These are phyloP conservation scores for Ilyonectria mors-panacis DNA, from an alignment of 2,329 filamentous ascomycete species.

Conservation along the genomic window DNA sequence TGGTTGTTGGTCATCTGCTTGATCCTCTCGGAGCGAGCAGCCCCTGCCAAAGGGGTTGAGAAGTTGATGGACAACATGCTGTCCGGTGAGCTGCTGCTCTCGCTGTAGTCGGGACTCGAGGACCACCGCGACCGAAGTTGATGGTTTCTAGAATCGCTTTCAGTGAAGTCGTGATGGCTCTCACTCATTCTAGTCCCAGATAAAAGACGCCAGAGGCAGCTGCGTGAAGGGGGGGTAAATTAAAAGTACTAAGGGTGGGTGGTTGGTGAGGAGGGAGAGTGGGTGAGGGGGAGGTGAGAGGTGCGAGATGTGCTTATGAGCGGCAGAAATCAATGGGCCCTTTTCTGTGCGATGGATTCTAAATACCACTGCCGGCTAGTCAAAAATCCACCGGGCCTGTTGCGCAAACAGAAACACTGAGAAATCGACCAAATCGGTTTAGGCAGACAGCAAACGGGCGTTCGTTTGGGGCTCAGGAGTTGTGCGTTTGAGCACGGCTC, in stretches of 20 bases:
- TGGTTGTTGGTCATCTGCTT: constrained; percentile 58
- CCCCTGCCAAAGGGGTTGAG: constrained; percentile 55
- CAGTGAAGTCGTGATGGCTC: neutral
- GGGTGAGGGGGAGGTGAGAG: neutral
- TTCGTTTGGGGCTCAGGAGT: neutral
- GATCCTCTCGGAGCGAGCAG: constrained; percentile 54
- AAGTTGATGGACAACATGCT: constrained; percentile 58
- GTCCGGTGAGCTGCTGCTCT: neutral
- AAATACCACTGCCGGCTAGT: neutral
- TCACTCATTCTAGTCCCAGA: constrained; percentile 25
- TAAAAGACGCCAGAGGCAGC: constrained; percentile 11
- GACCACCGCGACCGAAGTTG: constrained; percentile 17
- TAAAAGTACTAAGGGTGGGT: neutral
- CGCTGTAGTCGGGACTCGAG: constrained; percentile 1
- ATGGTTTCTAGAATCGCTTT: constrained; percentile 8
- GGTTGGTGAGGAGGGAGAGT: neutral
- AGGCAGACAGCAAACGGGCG: constrained; percentile 7
- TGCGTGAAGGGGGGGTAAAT: neutral
- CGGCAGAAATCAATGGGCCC: neutral
- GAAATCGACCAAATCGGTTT: neutral
- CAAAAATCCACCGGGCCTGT: neutral
- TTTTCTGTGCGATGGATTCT: constrained; percentile 11
- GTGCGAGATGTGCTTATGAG: neutral
- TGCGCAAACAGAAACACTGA: constrained; percentile 16
- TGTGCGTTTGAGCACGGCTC: neutral